Evolutionary conservation across 495 filamentous ascomycete genomes (phyloP).

Genomic region (Aspergillus mulundensis): DNA sequence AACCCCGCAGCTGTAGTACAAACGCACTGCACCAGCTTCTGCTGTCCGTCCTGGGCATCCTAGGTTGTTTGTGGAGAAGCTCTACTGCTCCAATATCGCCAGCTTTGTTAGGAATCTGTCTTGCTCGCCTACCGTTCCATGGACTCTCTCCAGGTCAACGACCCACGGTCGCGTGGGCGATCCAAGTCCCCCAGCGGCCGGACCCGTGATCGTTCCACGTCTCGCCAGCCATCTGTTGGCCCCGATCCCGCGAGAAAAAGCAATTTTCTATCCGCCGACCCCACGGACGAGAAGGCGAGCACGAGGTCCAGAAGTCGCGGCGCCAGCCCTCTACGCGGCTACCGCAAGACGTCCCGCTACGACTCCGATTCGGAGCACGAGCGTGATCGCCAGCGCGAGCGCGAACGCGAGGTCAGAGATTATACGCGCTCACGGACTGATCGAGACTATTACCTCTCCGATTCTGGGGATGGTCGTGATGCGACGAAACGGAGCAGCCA

Average conservation of each 20-base stretch:
- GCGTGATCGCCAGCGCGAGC: not conserved
- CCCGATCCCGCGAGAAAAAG: slow-evolving; percentile 20
- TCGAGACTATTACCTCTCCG: slow-evolving; percentile 35
- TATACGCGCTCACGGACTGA: slow-evolving; percentile 26
- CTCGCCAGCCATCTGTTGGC: slow-evolving; percentile 42
- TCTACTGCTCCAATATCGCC: not conserved
- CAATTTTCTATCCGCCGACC: slow-evolving; percentile 26
- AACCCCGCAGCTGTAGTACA: not conserved
- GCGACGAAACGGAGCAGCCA: slow-evolving; percentile 19
- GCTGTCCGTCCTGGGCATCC: not conserved
- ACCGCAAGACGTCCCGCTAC: slow-evolving; percentile 40
- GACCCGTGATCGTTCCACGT: slow-evolving; percentile 44
- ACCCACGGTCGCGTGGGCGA: slow-evolving; percentile 56
- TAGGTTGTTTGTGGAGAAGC: not conserved
- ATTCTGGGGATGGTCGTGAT: slow-evolving; percentile 16
- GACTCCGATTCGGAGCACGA: slow-evolving; percentile 46
- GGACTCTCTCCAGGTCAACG: slow-evolving; percentile 52
- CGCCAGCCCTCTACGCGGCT: slow-evolving; percentile 22
- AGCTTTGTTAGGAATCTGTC: too few species aligned
- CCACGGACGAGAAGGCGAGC: slow-evolving; percentile 16
- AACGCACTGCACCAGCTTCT: not conserved
- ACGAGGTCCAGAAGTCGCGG: slow-evolving; percentile 21
- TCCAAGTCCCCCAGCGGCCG: slow-evolving; percentile 55
- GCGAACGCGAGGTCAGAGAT: slow-evolving; percentile 10
- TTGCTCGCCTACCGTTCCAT: slow-evolving; percentile 12